Conservation (phyloP, 2,329 filamentous ascomycete species). For the Stromatinia cepivora region DNA sequence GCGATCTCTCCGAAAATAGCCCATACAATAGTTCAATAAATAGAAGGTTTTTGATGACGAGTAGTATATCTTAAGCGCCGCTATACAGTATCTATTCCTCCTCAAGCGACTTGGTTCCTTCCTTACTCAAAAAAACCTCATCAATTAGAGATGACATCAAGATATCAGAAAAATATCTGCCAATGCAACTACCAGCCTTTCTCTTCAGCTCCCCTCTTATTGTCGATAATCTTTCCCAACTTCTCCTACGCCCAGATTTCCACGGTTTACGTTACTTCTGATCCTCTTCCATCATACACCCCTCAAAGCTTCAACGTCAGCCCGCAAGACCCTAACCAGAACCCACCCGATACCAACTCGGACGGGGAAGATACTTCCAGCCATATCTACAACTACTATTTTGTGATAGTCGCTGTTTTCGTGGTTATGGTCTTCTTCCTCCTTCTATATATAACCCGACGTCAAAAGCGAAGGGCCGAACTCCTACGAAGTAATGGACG, state of each 20-base stretch:
- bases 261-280: slow-evolving; percentile 25
- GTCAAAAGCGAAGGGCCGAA: slow-evolving; percentile 34
- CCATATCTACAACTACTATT: slow-evolving; percentile 56
- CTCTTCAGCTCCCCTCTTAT: slow-evolving; percentile 32
- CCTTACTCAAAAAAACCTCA: neutral
- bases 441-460: slow-evolving; percentile 49
- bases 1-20: neutral
- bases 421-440: slow-evolving; percentile 45
- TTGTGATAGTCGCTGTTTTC: slow-evolving; percentile 52
- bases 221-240: slow-evolving; percentile 32
- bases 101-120: neutral
- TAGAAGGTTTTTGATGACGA: slow-evolving; percentile 13
- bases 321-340: slow-evolving; percentile 8
- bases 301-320: slow-evolving; percentile 5
- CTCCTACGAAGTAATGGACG: slow-evolving; percentile 31
- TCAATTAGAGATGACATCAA: slow-evolving; percentile 11
- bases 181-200: slow-evolving; percentile 27
- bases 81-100: neutral
- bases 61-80: neutral
- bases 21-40: slow-evolving; percentile 6
- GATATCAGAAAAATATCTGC: slow-evolving; percentile 23
- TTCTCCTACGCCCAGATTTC: slow-evolving; percentile 33
- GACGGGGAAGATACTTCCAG: slow-evolving; percentile 33
- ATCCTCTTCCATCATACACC: slow-evolving; percentile 20
- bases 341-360: slow-evolving; percentile 12